Evolutionary conservation across 1,284 basidiomycete species (phyloP), one percentile per base, ranked within the genome.

Genomic region (Inonotus obliquus): DNA sequence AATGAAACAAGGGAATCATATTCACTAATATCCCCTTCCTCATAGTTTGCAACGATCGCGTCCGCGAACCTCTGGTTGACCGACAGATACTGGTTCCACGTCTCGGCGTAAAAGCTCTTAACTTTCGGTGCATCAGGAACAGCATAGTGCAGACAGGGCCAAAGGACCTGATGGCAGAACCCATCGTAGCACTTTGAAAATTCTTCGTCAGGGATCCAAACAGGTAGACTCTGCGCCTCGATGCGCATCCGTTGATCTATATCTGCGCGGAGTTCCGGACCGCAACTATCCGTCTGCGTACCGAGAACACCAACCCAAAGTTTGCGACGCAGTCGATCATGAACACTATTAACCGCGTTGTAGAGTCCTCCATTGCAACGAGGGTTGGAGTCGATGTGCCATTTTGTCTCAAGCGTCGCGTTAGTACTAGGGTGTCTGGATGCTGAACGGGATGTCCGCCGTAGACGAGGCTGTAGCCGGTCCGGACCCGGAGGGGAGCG

Each of bases 161-260:
- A 95, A 32, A 94, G 80, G 29, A 94, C 89, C 71, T 92, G 91
- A 69, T 95, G 92, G 72, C 92, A 95, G 72, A 93, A 94, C 67
- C 90, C 87, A 71, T 93, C 91, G 68, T 95, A 95, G 70, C 84
- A 87, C 61, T 83, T 82, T 65, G 85, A 80, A 65, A 93, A 92
- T 69, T 89, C 88, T 0, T 79, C 76, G 67, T 91, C 87, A 0
- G 85, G 84, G 56, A 95, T 86, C 92, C 92, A 94, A 23, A 95
- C 89, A 0, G 90, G 87, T 4, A 86, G 68, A 67, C 83, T 84
- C 0, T 81, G 75, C 41, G 80, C 77, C 67, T 89, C 77, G 4
- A 80, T 74, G 54, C 78, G 69, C 78, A 92, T 83, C 41, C 83
- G 76, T 49, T 74, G 69, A 66, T 91, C 85, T 61, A 94, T 81